Percentiles rank a stretch among this genome's conserved stretches.
phyloP scores from a whole-genome alignment of 148 eudicot genomes.

The Mesembryanthemum crystallinum region DNA sequence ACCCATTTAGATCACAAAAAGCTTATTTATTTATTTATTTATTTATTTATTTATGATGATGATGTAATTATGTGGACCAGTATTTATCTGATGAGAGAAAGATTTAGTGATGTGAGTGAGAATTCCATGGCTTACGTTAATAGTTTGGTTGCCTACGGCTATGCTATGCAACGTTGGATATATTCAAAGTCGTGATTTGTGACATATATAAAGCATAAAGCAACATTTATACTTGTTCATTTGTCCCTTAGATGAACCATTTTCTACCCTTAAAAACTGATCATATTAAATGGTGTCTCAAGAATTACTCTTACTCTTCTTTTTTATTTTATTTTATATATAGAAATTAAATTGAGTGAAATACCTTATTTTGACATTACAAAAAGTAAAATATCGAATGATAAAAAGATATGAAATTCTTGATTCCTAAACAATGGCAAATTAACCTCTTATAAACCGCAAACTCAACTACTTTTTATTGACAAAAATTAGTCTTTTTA shows the following conservation, averaged over 20 bases:
- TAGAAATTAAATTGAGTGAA: too few species aligned
- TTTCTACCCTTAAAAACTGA: neutral
- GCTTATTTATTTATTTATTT: neutral
- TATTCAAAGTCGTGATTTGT: constrained; percentile 16
- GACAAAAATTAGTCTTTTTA: too few species aligned
- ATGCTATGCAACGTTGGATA: constrained; percentile 5
- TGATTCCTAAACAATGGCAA: too few species aligned
- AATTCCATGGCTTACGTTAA: constrained; percentile 15
- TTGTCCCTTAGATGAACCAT: neutral
- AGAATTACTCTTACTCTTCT: too few species aligned
- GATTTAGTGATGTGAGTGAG: neutral
- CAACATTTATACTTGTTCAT: neutral
- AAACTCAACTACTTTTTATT: too few species aligned
- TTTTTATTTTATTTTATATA: too few species aligned
- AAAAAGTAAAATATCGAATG: too few species aligned
- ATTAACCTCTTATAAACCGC: too few species aligned
- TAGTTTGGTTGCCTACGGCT: constrained; percentile 6
- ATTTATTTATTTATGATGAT: neutral
- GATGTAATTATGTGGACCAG: constrained; percentile 21
- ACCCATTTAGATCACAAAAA: constrained; percentile 17
- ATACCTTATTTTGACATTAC: too few species aligned
- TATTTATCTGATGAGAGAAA: constrained; percentile 6
- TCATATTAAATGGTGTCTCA: too few species aligned
- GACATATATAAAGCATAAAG: constrained; percentile 9
- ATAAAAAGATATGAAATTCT: too few species aligned